Evolutionary conservation across 2,329 filamentous ascomycete species (phyloP).

Genomic region (Cladosporium sp.): DNA sequence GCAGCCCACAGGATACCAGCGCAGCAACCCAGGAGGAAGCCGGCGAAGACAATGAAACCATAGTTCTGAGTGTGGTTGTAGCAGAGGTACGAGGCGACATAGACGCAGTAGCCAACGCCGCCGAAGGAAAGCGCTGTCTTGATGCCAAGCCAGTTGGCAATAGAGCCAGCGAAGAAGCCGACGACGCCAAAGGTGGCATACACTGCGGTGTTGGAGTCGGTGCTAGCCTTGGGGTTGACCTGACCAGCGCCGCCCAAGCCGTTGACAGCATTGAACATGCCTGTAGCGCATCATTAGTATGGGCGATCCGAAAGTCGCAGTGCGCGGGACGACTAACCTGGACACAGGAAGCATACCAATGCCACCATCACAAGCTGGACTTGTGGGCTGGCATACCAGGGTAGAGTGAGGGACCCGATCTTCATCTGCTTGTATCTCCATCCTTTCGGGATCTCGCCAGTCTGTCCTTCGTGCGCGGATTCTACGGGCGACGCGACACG

Average conservation of each 20-base stretch:
- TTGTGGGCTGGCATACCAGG: constrained; percentile 48
- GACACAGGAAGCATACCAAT: constrained; percentile 52
- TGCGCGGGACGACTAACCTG: constrained; percentile 29
- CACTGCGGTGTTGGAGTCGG: constrained; percentile 65
- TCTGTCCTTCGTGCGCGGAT: constrained; percentile 13
- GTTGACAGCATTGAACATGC: constrained; percentile 51
- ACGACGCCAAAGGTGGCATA: constrained; percentile 68
- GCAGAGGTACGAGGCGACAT: constrained; percentile 65
- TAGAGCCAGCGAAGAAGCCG: constrained; percentile 63
- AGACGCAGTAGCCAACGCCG: constrained; percentile 72
- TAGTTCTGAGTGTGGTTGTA: constrained; percentile 65
- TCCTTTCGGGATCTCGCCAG: constrained; percentile 36
- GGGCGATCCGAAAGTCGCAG: no score
- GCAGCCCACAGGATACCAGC: constrained; percentile 78
- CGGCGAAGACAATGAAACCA: constrained; percentile 72
- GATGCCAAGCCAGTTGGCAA: constrained; percentile 73
- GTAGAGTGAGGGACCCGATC: constrained; percentile 39
- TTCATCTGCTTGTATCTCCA: constrained; percentile 46
- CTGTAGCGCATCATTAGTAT: constrained; percentile 14
- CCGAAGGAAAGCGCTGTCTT: constrained; percentile 65
- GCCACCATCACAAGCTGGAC: constrained; percentile 47
- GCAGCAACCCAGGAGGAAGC: constrained; percentile 71
- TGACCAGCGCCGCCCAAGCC: constrained; percentile 50
- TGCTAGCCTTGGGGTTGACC: constrained; percentile 46
- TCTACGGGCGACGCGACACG: constrained; percentile 12